Conservation (phyloP, 2,329 filamentous ascomycete species). For the Phialophora verrucosa region DNA sequence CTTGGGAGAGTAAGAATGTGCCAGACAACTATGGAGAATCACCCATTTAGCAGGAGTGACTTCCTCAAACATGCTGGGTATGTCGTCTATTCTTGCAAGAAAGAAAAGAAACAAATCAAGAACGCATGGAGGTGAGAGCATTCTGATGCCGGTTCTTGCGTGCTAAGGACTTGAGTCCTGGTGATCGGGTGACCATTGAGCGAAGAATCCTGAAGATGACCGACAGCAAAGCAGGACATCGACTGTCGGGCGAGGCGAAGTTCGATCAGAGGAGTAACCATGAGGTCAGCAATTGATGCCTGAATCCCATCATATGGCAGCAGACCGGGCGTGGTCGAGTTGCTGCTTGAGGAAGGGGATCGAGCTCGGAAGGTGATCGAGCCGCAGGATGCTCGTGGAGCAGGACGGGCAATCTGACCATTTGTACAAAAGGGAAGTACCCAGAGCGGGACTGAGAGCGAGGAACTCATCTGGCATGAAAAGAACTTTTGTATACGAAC, state of each 20-base stretch:
- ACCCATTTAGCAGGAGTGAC: slow-evolving; percentile 48
- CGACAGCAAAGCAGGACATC: neutral
- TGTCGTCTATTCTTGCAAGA: slow-evolving; percentile 48
- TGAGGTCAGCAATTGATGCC: neutral
- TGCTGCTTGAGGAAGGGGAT: neutral
- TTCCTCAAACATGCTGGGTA: slow-evolving; percentile 55
- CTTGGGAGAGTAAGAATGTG: slow-evolving; percentile 41
- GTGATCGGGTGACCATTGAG: neutral
- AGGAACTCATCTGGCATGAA: neutral
- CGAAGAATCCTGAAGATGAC: neutral
- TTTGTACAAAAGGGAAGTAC: neutral
- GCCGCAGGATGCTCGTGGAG: neutral
- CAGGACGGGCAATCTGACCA: neutral
- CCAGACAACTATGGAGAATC: slow-evolving; percentile 56
- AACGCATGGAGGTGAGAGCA: slow-evolving; percentile 30
- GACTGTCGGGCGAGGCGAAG: neutral
- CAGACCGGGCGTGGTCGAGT: neutral
- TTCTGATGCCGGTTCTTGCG: slow-evolving; percentile 36
- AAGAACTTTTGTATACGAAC: slow-evolving; percentile 2
- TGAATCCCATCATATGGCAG: neutral
- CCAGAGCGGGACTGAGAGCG: neutral
- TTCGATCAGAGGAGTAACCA: neutral
- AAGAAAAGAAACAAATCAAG: slow-evolving; percentile 38
- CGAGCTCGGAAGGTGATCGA: neutral
- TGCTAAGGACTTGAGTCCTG: neutral